Conservation (phyloP, 2,329 filamentous ascomycete species). For the Penicillium sp. region DNA sequence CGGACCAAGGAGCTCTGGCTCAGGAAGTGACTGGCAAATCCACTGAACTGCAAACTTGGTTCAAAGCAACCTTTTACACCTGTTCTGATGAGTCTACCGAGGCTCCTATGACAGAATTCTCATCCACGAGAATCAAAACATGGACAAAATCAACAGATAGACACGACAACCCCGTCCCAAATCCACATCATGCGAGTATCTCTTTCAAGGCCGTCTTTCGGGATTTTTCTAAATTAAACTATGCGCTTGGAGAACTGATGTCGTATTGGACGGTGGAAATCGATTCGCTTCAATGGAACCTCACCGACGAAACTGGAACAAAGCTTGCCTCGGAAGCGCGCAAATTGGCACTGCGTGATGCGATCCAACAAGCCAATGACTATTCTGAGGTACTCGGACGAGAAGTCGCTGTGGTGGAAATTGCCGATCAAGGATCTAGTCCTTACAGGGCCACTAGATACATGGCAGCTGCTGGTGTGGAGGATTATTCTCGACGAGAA, state of each 20-base stretch:
- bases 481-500: background rate
- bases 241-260: slow-evolving; percentile 20
- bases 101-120: background rate
- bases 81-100: background rate
- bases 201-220: slow-evolving; percentile 25
- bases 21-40: slow-evolving; percentile 6
- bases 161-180: slow-evolving; percentile 10
- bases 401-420: slow-evolving; percentile 16
- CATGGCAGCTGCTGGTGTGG: background rate
- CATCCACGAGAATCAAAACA: slow-evolving; percentile 4
- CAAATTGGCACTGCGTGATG: slow-evolving; percentile 25
- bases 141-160: slow-evolving; percentile 1
- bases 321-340: slow-evolving; percentile 21
- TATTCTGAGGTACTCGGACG: slow-evolving; percentile 23
- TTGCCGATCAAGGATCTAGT: slow-evolving; percentile 11
- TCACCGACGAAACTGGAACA: slow-evolving; percentile 24
- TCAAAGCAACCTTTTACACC: background rate
- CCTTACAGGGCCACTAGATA: background rate
- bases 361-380: slow-evolving; percentile 25
- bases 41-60: slow-evolving; percentile 1
- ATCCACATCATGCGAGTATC: slow-evolving; percentile 19
- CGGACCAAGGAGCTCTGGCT: slow-evolving; percentile 5
- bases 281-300: slow-evolving; percentile 23
- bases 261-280: slow-evolving; percentile 24
- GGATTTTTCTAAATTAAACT: slow-evolving; percentile 22